Evolutionary conservation across 164 flowering plant species (phyloP), one percentile per base, ranked within the genome.

Genomic region (Magnolia kwangsiensis): DNA sequence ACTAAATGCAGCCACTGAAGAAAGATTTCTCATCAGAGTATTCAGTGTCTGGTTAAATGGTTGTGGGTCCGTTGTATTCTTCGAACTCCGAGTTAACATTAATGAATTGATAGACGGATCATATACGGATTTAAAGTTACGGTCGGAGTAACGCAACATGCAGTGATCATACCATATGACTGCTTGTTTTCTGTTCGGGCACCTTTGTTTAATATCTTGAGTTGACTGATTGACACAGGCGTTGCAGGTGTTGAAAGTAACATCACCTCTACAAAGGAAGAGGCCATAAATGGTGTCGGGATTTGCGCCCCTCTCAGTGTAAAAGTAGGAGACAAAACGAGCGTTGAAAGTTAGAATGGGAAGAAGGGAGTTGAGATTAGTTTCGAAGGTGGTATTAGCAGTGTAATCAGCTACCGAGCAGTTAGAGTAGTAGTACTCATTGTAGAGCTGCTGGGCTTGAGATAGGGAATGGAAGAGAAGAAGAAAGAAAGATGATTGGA

Each of bases 151-250:
- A 4, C 68, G 73, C 2, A 83, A 8, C 51, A 65, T 23, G 31
- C 85, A 81, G 8, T 76, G 37, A 37, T 83, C 82, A 27, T 81
- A 81, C 83, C 82, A 78, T 2, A 81, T 74, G 50, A 69, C 20
- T 0, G 75, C 73, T 0, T 23, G 45, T 2, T 19, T 55, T 20
- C 59, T 80, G 8, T 37, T 66, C 0, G 72, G 73, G 51, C 83
- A 78, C 0, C 51, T 51, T 0, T 14, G 11, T 0, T 8, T 8
- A 19, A 78, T 27, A 3, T 61, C 65, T 1, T 7, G 11, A 11
- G 19, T 8, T 2, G 83, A 81, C 3, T 50, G 37, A 21, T n/a
- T 9, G 8, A 76, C 45, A 20, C 83, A 81, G 2, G 29, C 24
- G 1, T 24, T 2, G 65, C 85, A 83, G 63, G 23, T 65, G 3